phyloP scores from a whole-genome alignment of 1,284 basidiomycete species.

The Leccinum solheimii region DNA sequence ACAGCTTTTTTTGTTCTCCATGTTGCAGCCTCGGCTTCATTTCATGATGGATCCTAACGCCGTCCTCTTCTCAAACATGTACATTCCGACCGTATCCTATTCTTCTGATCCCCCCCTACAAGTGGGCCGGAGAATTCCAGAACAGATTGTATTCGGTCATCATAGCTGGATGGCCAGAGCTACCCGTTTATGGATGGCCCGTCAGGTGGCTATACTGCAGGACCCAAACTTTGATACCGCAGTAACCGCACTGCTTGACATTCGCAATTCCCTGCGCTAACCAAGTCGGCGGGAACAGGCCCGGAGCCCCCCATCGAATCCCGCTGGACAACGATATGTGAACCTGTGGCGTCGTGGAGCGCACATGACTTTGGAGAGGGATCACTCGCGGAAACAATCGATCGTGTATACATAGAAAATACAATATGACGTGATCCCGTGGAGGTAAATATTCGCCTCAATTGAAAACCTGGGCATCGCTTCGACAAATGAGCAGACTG shows the following conservation, averaged over 20 bases:
- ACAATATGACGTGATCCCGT: not conserved
- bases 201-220: constrained; percentile 8
- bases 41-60: constrained; percentile 10
- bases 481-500: not conserved
- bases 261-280: not conserved
- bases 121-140: constrained; percentile 5
- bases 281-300: not conserved
- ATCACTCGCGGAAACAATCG: constrained; percentile 1
- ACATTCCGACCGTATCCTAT: constrained; percentile 6
- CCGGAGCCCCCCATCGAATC: not conserved
- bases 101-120: not conserved
- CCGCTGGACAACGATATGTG: constrained; percentile 1
- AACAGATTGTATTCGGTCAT: constrained; percentile 6
- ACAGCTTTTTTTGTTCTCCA: constrained; percentile 4
- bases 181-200: constrained; percentile 21
- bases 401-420: not conserved
- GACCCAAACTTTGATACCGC: constrained; percentile 11
- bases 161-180: constrained; percentile 16
- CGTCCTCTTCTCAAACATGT: constrained; percentile 14
- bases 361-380: constrained; percentile 5
- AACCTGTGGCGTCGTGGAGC: constrained; percentile 26
- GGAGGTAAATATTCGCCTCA: not conserved
- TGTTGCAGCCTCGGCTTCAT: constrained; percentile 8
- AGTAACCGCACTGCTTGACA: not conserved
- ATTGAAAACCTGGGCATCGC: not conserved